These are phyloP conservation scores for Syncephalastrum monosporum DNA, from an alignment of 371 early-diverging fungal genomes.

Conservation along the genomic window DNA sequence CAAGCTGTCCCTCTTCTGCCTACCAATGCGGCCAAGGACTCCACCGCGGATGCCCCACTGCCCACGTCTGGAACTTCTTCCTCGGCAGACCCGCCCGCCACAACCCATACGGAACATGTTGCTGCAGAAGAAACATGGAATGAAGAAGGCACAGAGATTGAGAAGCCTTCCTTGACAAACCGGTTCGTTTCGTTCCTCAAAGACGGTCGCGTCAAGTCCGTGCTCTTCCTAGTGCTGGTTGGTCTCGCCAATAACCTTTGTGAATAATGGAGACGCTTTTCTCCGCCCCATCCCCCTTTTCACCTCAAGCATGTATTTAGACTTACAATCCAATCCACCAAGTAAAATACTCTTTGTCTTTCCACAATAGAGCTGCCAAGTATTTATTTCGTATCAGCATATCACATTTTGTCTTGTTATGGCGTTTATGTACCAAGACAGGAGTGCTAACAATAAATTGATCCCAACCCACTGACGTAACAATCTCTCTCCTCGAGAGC, in stretches of 20 bases:
- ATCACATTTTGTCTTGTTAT: not conserved
- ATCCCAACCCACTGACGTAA: too few species aligned
- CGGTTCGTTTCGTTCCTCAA: not conserved
- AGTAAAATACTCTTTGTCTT: not conserved
- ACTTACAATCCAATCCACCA: not conserved
- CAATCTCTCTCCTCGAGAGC: too few species aligned
- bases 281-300: not conserved
- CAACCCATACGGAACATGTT: not conserved
- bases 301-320: not conserved
- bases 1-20: constrained; percentile 26
- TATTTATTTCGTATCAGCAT: not conserved
- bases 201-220: constrained; percentile 20
- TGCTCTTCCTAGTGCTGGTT: constrained; percentile 12
- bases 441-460: too few species aligned
- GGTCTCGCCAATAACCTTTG: constrained; percentile 25
- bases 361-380: not conserved
- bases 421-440: too few species aligned
- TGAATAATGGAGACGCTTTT: not conserved
- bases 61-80: not conserved
- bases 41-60: not conserved
- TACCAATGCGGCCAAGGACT: constrained; percentile 7
- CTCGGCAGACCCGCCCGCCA: constrained; percentile 1
- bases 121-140: constrained; percentile 5
- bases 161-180: not conserved
- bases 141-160: constrained; percentile 12